A percentile compares a stretch with the other conserved stretches of the same genome.
Conservation (phyloP, 129 eudicot species). For the Cynara cardunculus region DNA sequence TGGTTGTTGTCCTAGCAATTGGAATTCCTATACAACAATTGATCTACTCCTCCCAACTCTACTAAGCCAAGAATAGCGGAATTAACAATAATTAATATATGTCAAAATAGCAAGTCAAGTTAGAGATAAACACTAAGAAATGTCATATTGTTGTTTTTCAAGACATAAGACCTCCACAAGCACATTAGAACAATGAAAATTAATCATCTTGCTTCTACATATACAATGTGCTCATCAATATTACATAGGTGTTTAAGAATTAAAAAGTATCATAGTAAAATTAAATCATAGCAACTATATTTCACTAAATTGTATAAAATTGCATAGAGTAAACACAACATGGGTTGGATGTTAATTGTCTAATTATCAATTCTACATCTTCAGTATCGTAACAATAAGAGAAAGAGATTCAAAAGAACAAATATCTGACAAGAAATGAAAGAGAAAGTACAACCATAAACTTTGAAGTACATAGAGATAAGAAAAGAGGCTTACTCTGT, state of each 20-base stretch:
- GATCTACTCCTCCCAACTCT: too few species aligned
- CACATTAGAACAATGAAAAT: slow-evolving; percentile 18
- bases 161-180: slow-evolving; percentile 6
- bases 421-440: too few species aligned
- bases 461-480: background rate
- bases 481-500: slow-evolving; percentile 30
- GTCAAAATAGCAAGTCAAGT: too few species aligned
- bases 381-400: background rate
- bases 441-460: background rate
- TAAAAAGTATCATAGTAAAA: background rate
- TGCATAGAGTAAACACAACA: background rate
- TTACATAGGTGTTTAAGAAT: background rate
- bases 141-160: background rate
- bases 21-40: too few species aligned
- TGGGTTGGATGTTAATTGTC: background rate
- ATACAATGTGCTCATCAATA: slow-evolving; percentile 2
- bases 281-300: background rate
- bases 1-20: too few species aligned
- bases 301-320: background rate
- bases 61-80: too few species aligned
- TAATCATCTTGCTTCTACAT: slow-evolving; percentile 29
- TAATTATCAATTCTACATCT: background rate
- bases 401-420: background rate
- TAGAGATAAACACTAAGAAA: background rate
- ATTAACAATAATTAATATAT: too few species aligned